Evolutionary conservation across 1,284 basidiomycete species (phyloP).

Genomic region (Afroboletus lepidellus): DNA sequence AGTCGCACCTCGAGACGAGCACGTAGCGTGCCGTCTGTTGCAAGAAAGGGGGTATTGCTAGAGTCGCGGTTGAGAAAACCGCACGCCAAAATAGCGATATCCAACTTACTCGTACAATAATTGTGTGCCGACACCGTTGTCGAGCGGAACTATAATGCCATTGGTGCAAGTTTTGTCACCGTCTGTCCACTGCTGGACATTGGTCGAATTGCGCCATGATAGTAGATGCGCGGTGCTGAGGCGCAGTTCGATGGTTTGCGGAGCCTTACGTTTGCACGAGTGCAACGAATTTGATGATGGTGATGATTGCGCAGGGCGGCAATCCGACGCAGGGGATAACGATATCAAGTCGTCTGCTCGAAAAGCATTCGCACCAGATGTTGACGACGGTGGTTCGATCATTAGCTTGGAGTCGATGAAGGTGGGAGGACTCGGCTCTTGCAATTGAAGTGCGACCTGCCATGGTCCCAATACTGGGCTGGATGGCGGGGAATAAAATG

Average conservation of each 20-base stretch:
- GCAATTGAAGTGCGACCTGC: conserved; percentile 52
- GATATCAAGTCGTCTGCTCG: conserved; percentile 14
- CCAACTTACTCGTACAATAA: conserved; percentile 57
- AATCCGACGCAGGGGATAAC: conserved; percentile 14
- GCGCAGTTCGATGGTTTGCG: conserved; percentile 12
- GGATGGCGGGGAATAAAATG: conserved; percentile 44
- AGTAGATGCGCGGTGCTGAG: conserved; percentile 22
- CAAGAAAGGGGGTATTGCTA: conserved; percentile 58
- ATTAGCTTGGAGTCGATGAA: conserved; percentile 57
- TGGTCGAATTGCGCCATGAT: conserved; percentile 13
- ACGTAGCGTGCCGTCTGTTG: conserved; percentile 50
- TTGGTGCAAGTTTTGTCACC: conserved; percentile 9
- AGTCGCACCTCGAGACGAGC: conserved; percentile 56
- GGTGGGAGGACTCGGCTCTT: conserved; percentile 60
- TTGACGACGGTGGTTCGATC: conserved; percentile 38
- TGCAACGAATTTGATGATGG: neutral
- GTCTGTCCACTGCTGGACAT: conserved; percentile 19
- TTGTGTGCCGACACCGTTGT: conserved; percentile 36
- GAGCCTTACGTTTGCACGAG: conserved; percentile 12
- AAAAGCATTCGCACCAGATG: neutral
- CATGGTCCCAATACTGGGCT: conserved; percentile 38
- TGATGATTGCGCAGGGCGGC: neutral
- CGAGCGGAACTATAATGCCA: conserved; percentile 42
- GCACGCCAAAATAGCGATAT: neutral
- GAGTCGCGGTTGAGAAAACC: neutral